These are phyloP conservation scores for Vanderwaltozyma polyspora DNA, from an alignment of 805 yeast genomes.

Conservation along the genomic window DNA sequence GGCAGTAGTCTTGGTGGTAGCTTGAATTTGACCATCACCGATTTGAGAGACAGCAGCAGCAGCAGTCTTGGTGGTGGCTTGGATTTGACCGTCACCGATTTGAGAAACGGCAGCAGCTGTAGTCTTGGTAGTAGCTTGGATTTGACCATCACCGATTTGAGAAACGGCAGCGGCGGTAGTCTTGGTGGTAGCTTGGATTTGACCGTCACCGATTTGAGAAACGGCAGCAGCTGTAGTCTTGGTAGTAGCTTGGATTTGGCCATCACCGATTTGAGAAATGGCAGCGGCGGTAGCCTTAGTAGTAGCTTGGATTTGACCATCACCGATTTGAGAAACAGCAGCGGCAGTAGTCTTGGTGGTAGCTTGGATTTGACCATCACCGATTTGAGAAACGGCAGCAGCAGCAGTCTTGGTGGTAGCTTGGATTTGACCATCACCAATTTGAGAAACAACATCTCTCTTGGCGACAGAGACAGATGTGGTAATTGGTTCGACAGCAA, in stretches of 20 bases:
- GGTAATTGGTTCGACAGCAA: constrained; percentile 31
- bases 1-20: constrained; percentile 15
- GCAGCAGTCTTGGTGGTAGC: constrained; percentile 26
- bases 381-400: constrained; percentile 25
- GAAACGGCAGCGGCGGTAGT: constrained; percentile 28
- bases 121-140: constrained; percentile 22
- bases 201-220: constrained; percentile 38
- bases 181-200: constrained; percentile 24
- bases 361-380: constrained; percentile 29
- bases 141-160: constrained; percentile 32
- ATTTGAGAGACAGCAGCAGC: constrained; percentile 34
- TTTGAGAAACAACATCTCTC: constrained; percentile 29
- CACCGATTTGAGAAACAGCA: constrained; percentile 32
- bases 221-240: constrained; percentile 27
- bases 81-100: constrained; percentile 44
- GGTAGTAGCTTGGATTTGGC: constrained; percentile 27
- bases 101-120: constrained; percentile 26
- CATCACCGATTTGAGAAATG: constrained; percentile 30
- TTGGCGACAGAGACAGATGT: constrained; percentile 24
- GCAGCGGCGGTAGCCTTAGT: constrained; percentile 20
- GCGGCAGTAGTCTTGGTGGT: constrained; percentile 23
- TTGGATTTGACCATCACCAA: constrained; percentile 30
- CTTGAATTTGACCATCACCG: constrained; percentile 28
- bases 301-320: constrained; percentile 33
- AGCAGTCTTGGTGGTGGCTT: constrained; percentile 26